Conservation (phyloP, 148 eudicot genomes). For the Cornus kousa region DNA sequence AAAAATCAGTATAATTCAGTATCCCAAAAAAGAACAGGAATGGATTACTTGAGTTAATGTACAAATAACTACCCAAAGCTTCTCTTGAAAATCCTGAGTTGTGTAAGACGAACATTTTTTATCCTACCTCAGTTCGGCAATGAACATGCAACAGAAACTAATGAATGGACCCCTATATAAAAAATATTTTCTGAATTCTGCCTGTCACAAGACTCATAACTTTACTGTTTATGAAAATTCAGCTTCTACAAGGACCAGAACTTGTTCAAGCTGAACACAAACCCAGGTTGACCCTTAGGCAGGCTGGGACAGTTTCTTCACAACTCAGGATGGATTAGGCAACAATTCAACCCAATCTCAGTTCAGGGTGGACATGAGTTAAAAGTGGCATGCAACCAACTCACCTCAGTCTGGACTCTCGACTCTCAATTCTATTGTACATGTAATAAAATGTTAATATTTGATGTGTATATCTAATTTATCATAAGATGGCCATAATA, state of each 20-base stretch:
- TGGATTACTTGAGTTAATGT: not conserved
- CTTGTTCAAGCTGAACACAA: not conserved
- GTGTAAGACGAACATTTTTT: not conserved
- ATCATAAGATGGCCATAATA: not conserved
- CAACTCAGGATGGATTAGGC: not conserved
- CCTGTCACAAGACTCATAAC: not conserved
- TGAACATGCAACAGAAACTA: not conserved
- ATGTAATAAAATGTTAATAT: not conserved
- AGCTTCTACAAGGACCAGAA: not conserved
- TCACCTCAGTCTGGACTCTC: not conserved
- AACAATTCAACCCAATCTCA: too few species aligned
- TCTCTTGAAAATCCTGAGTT: not conserved
- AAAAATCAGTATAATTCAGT: not conserved
- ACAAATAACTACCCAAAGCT: conserved; percentile 3
- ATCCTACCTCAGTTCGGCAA: not conserved
- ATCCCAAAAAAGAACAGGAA: not conserved
- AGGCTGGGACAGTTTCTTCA: not conserved
- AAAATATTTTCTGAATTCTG: not conserved
- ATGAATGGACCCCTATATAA: too few species aligned
- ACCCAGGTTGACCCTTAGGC: not conserved
- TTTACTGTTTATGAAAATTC: not conserved
- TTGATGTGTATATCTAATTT: not conserved
- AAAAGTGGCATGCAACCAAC: not conserved
- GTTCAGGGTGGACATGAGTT: not conserved
- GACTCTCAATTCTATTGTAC: not conserved